Evolutionary conservation across 2,329 filamentous ascomycete species (phyloP), one percentile per base, ranked within the genome.

Genomic region (Colletotrichum lentis): DNA sequence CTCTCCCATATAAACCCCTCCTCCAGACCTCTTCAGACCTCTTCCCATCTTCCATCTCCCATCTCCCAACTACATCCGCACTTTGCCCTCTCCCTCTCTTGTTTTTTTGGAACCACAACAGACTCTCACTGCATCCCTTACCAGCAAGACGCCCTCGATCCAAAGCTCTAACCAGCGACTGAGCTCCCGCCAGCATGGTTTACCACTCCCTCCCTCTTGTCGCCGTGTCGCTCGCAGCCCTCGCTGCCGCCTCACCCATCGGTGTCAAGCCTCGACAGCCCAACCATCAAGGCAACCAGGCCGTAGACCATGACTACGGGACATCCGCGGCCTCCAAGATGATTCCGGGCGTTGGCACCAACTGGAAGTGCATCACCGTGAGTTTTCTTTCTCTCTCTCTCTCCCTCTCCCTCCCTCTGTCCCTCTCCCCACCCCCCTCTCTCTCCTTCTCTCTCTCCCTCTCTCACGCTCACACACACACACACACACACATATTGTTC

Each of bases 351-450:
- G 44, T 62, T 35, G 63, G 63, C 1, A 62, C 20, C 7, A 47
- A 55, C 11, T 66, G 63, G 63, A 16, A 16, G 31, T 66, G 63
- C 57, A 49, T 39, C n/a, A 11, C 41, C 2, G 63, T 65, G 22
- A 46, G 62, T 18, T 14, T 27, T 27, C 4, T 18, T 7, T 35
- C 31, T 7, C 31, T 10, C 8, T 35, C 31, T 10, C 8, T 35
- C 31, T 31, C 7, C 16, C 20, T 8, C n/a, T 14, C 16, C n/a
- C 20, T 37, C 6, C 11, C 18, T 24, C 6, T 16, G 2, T 31
- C 18, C 5, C 56, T 20, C 7, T 31, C 3, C 3, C n/a, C n/a
- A n/a, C n/a, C n/a, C n/a, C n/a, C n/a, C n/a, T n/a, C n/a, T n/a
- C 5, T 11, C 31, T 10, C 12, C 12, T 8, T 3, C 22, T 27